Evolutionary conservation across 2,329 filamentous ascomycete species (phyloP).

Genomic region (Claviceps arundinis): DNA sequence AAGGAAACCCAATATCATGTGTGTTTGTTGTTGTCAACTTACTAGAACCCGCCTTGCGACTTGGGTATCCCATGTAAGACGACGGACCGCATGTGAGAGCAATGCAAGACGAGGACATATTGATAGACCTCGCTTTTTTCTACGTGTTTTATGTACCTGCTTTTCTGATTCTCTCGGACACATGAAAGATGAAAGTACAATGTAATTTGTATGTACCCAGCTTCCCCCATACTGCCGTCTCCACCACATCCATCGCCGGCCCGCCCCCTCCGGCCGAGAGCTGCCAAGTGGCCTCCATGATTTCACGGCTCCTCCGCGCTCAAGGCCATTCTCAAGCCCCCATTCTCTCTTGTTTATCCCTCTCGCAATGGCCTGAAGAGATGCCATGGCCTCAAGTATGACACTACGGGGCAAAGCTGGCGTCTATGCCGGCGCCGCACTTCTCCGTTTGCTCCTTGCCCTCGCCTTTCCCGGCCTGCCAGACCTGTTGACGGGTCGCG

Average conservation of each 20-base stretch:
- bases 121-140: too few species aligned
- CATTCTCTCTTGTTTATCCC: neutral
- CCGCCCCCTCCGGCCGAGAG: neutral
- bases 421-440: conserved; percentile 64
- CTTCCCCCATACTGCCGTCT: neutral
- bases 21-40: too few species aligned
- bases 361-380: conserved; percentile 5
- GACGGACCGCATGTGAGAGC: too few species aligned
- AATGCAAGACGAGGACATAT: too few species aligned
- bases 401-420: conserved; percentile 28
- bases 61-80: too few species aligned
- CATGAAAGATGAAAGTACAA: too few species aligned
- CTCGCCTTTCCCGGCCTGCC: conserved; percentile 71
- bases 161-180: too few species aligned
- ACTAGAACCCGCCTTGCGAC: too few species aligned
- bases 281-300: conserved; percentile 6
- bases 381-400: conserved; percentile 19
- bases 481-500: conserved; percentile 73
- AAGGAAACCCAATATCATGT: too few species aligned
- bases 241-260: neutral
- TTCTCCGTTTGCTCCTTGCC: conserved; percentile 69
- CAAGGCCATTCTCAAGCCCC: neutral
- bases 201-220: too few species aligned
- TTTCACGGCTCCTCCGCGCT: conserved; percentile 5
- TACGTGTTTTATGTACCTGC: too few species aligned